Percentiles rank a stretch among this genome's conserved stretches.
Conservation (phyloP, 371 early-diverging fungal species). For the Saksenaea oblongispora region DNA sequence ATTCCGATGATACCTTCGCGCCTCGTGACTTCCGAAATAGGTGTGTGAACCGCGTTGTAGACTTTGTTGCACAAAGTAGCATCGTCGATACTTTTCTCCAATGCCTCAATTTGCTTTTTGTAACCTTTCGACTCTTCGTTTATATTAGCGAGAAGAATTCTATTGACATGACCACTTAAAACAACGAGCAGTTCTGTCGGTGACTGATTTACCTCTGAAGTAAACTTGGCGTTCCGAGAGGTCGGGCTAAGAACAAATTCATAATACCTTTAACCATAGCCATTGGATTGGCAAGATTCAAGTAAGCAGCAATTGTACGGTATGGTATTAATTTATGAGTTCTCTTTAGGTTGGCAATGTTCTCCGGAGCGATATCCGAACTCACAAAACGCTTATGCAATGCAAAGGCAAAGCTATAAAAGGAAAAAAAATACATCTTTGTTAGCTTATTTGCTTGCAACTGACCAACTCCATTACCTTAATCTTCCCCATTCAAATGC, state of each 20-base stretch:
- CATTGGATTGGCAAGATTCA: slow-evolving; percentile 62
- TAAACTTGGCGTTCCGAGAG: slow-evolving; percentile 58
- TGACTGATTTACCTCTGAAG: slow-evolving; percentile 44
- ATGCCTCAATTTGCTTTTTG: slow-evolving; percentile 43
- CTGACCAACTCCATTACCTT: slow-evolving; percentile 23
- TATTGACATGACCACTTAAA: slow-evolving; percentile 1
- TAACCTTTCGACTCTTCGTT: slow-evolving; percentile 49
- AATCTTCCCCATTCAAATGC: slow-evolving; percentile 68
- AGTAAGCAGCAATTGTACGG: slow-evolving; percentile 48
- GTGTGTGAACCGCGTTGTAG: slow-evolving; percentile 48
- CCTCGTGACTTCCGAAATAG: slow-evolving; percentile 17
- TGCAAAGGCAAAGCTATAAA: slow-evolving; percentile 55
- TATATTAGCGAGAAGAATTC: slow-evolving; percentile 52
- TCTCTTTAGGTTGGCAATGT: slow-evolving; percentile 56
- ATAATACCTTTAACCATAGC: slow-evolving; percentile 59
- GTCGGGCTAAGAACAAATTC: slow-evolving; percentile 60
- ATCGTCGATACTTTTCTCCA: slow-evolving; percentile 47
- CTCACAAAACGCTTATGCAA: slow-evolving; percentile 57
- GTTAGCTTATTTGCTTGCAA: background rate
- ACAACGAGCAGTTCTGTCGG: background rate
- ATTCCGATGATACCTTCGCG: slow-evolving; percentile 11
- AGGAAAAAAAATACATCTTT: slow-evolving; percentile 5
- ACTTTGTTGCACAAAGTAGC: slow-evolving; percentile 47
- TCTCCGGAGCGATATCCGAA: slow-evolving; percentile 54
- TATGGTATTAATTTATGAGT: slow-evolving; percentile 60